Evolutionary conservation across 2,329 filamentous ascomycete genomes (phyloP), one percentile per base, ranked within the genome.

Genomic region (Arthrobotrys iridis): DNA sequence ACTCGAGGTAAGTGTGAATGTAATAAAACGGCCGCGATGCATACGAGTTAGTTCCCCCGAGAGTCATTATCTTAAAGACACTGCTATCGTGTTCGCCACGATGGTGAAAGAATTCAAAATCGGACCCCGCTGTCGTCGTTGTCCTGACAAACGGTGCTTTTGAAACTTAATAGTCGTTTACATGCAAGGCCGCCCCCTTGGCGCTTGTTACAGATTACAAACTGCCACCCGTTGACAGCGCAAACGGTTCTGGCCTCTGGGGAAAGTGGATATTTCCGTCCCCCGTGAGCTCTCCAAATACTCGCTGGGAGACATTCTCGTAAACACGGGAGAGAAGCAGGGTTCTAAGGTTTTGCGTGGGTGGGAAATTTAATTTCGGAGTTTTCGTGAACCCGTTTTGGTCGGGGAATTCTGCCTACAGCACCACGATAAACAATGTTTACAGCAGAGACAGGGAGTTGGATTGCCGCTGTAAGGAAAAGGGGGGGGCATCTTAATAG

Each of bases 191-290:
- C 15, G 26, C 50, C 48, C 40, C 40, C 57, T 62, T 37, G 64
- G 71, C 71, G 71, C 63, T 75, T 75, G 71, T 75, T 75, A 68
- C 71, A 75, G 66, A 65, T 75, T 75, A 58, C 71, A 75, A 43
- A 64, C 57, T 45, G 64, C 67, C 70, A 60, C 60, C 55, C 60
- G 43, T 62, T 50, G 62, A 67, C 45, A 60, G 62, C 68, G 71
- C 63, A 40, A 68, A 71, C 22, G 20, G 46, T 40, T 71, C 55
- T 50, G 55, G 45, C 30, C 45, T 60, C 28, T 68, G 55, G 40
- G 64, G 55, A 41, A 35, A 58, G 57, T 35, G 40, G 30, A 48
- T 22, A 11, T 41, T 62, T 46, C 57, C 52, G 6, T 55, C 8
- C 43, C 58, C 65, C 37, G 18, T 62, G 58, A 63, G 57, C 66